phyloP scores from a whole-genome alignment of 2,329 filamentous ascomycete genomes.

The Penicillium brasilianum region DNA sequence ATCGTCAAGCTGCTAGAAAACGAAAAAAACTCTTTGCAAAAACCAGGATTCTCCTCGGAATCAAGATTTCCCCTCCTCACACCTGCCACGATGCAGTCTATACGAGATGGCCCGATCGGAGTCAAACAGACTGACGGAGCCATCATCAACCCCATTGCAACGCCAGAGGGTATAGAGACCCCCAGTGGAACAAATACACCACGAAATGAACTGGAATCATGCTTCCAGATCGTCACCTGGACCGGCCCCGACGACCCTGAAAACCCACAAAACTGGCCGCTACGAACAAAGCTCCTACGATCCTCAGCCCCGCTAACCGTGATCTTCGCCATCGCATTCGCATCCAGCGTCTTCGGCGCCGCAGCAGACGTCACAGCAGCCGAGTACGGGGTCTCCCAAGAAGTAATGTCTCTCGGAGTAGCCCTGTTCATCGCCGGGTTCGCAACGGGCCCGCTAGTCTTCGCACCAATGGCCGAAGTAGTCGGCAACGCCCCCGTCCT shows the following conservation, averaged over 20 bases:
- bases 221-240: conserved; percentile 30
- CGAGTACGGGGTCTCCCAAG: conserved; percentile 50
- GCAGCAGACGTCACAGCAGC: conserved; percentile 45
- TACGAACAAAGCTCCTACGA: conserved; percentile 32
- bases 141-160: conserved; percentile 7
- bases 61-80: neutral
- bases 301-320: conserved; percentile 32
- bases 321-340: conserved; percentile 53
- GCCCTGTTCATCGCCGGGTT: conserved; percentile 53
- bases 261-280: conserved; percentile 43
- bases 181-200: neutral
- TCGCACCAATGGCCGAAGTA: conserved; percentile 51
- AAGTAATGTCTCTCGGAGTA: conserved; percentile 56
- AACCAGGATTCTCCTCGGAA: neutral
- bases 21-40: neutral
- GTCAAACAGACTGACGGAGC: conserved; percentile 1
- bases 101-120: neutral
- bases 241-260: conserved; percentile 35
- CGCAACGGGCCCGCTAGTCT: conserved; percentile 38
- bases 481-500: conserved; percentile 56
- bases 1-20: neutral
- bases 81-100: neutral
- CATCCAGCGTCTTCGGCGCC: conserved; percentile 51
- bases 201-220: conserved; percentile 6
- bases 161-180: conserved; percentile 8